phyloP scores from a whole-genome alignment of 148 eudicot genomes.

The Nyssa sinensis region DNA sequence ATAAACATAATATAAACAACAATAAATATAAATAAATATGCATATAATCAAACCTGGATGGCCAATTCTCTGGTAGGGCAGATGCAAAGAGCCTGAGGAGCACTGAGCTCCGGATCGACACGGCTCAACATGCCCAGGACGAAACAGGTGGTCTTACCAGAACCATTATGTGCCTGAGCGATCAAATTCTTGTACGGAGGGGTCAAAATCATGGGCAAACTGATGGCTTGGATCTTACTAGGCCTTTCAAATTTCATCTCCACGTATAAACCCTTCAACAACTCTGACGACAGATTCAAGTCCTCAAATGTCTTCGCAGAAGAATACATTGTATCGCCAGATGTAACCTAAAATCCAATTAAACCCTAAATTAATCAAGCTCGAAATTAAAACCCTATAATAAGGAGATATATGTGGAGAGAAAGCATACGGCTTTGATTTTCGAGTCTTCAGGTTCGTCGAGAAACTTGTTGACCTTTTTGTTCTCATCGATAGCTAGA shows the following conservation, averaged over 20 bases:
- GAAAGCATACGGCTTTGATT: slow-evolving; percentile 57
- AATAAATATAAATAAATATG: neutral
- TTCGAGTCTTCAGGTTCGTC: slow-evolving; percentile 66
- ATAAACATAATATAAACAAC: neutral
- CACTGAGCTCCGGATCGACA: slow-evolving; percentile 54
- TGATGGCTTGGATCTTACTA: slow-evolving; percentile 67
- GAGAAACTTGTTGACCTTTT: slow-evolving; percentile 25
- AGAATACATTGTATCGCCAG: slow-evolving; percentile 74
- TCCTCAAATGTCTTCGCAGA: slow-evolving; percentile 86
- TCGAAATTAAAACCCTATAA: neutral
- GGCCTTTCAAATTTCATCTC: slow-evolving; percentile 71
- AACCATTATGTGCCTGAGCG: slow-evolving; percentile 94
- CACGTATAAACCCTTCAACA: slow-evolving; percentile 79
- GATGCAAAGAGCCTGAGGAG: slow-evolving; percentile 87
- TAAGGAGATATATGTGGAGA: neutral
- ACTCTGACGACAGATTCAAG: slow-evolving; percentile 63
- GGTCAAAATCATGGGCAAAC: slow-evolving; percentile 73
- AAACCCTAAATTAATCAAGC: too few relatives aligned
- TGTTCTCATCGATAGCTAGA: slow-evolving; percentile 30
- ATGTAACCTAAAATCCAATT: slow-evolving; percentile 66
- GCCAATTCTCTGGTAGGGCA: slow-evolving; percentile 92
- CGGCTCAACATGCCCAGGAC: slow-evolving; percentile 89
- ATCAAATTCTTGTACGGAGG: slow-evolving; percentile 67
- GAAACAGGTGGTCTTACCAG: slow-evolving; percentile 95
- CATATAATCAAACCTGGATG: slow-evolving; percentile 55